These are phyloP conservation scores for Aspergillus unguis DNA, from an alignment of 2,329 filamentous ascomycete genomes.

Conservation along the genomic window DNA sequence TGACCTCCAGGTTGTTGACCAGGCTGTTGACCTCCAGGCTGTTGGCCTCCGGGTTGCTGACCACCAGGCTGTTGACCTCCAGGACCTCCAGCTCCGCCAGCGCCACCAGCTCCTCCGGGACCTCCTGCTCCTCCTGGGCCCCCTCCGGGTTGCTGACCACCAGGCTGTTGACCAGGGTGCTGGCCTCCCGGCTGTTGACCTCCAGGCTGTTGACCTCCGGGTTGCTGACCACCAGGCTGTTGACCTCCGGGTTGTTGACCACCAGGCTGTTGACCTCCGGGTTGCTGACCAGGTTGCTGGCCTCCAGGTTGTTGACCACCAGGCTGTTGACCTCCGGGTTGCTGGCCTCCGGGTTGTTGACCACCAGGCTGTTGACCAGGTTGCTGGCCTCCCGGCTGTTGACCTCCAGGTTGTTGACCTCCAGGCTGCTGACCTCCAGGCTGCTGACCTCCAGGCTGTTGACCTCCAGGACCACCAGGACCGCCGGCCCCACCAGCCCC, in stretches of 20 bases:
- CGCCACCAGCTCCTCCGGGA: not conserved
- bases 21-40: not conserved
- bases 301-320: too few relatives aligned
- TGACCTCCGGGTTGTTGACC: too few relatives aligned
- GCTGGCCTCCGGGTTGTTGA: conserved; percentile 6
- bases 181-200: too few relatives aligned
- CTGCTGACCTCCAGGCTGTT: conserved; percentile 12
- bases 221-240: not conserved
- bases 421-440: too few relatives aligned
- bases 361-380: conserved; percentile 1
- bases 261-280: not conserved
- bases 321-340: too few relatives aligned
- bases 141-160: too few relatives aligned
- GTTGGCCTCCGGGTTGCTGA: not conserved
- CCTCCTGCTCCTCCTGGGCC: not conserved
- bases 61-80: conserved; percentile 2
- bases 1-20: not conserved
- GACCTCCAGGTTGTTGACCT: conserved; percentile 4
- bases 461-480: not conserved
- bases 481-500: not conserved
- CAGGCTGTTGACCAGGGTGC: not conserved
- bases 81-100: not conserved
- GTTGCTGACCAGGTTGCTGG: too few relatives aligned
- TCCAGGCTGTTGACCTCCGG: not conserved
- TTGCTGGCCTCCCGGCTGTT: not conserved